Base-by-base conservation (phyloP, 176 grass and related monocot species). In the Thalia dealbata region DNA sequence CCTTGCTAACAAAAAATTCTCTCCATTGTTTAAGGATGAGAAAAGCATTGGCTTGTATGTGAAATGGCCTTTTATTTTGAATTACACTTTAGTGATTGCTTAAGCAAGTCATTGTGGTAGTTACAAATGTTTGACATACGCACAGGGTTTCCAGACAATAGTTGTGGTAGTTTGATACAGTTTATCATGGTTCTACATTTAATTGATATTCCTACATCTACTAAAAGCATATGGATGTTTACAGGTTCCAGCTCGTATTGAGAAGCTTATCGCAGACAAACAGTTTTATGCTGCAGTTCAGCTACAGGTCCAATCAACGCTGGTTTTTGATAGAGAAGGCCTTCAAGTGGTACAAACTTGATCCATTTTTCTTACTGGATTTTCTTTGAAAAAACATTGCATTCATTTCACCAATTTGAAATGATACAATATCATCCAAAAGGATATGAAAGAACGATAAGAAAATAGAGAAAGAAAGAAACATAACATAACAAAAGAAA, bases 261-360 rank as follows among this genome's bases (percentile, higher is more conserved):
- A 91, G 76, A 93, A 85, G 64, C 79, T 99, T 60, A 88, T 99
- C 23, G 75, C 81, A 62, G 81, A 93, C 29, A 99, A 99, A 79
- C 95, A 99, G 78, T 81, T 93, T 50, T 99, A 99, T 27, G 95
- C 95, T 75, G 90, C 95, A 43, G 95, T 93, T 45, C 95, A 99
- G 78, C 81, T 99, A 81, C 90, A 93, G 80, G 95, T 93, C 26
- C 95, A 93, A 43, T 99, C 90, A 86, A 91, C 84, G 79, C 52
- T 92, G 78, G 76, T 93, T 72, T 85, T 99, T 58, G 90, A 99
- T 64, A 86, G 95, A 79, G 95, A 99, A 86, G 95, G 95, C 71
- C 95, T 99, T 80, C 95, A 99, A 93, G 90, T 84, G 90, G 95
- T 22, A 62, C 58, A 38, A 38, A 38, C 32, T 38, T 59, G 63